Evolutionary conservation across 768 basidiomycete genomes (phyloP), one percentile per base, ranked within the genome.

Genomic region (Suillus discolor): DNA sequence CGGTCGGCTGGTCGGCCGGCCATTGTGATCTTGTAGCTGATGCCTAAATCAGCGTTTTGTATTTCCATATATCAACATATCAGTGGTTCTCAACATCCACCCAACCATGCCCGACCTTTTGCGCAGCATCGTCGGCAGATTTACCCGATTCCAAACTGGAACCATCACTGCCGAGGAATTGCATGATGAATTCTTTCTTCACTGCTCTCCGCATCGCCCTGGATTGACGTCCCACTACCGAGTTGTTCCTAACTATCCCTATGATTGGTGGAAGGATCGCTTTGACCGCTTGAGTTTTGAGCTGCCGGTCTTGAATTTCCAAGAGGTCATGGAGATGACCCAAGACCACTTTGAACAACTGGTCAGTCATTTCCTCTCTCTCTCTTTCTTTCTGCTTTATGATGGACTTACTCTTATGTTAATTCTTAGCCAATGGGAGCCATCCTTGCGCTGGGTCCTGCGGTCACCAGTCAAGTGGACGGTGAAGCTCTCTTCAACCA

Each of bases 301-400:
- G 6, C 23, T 49, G 23, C 47, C 6, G 1, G 0, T 12, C 2
- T 5, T 49, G 47, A 1, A 23, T 3, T 0, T 49, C 0, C 0
- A 2, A 0, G 23, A 49, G 47, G 47, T 49, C 47, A 13, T 49
- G 47, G 47, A 49, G 47, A 49, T 49, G 47, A 25, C 47, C 4
- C 12, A 13, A 49, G 47, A 23, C 23, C 45, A 47, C 12, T 47
- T 47, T 47, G 45, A 45, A n/a, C 45, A 23, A 49, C n/a, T 49
- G 23, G 23, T 49, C 5, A 1, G 47, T 49, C 47, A 49, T 49
- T 15, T 49, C 11, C 11, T 23, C 13, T 25, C 6, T 47, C 6
- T 28, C 28, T 3, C 28, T 28, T 28, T 28, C 28, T 28, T 28
- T 28, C 3, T 28, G 3, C 28, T 28, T 28, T 3, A 28, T 28